Base-by-base conservation (phyloP, 1,139 yeast genomes). In the Yamadazyma taylorii region DNA sequence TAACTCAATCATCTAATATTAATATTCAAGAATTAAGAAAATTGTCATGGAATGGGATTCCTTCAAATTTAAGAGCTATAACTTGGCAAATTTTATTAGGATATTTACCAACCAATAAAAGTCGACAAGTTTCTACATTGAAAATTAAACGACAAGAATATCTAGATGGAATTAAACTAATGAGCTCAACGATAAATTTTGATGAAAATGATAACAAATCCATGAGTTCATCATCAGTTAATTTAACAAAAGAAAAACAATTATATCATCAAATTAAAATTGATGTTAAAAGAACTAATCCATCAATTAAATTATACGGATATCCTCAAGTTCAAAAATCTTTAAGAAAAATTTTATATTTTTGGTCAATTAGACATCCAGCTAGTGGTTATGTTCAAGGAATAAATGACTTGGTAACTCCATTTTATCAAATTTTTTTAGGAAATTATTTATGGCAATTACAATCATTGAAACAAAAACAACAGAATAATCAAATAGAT, bases 331-430 rank as follows among this genome's bases (percentile, higher is more conserved):
- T 94, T 0, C 97, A 92, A 53, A 65, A 80, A 40, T 75, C 95
- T 11, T 67, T 92, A 43, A 88, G 92, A 46, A 80, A 85, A 46
- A 81, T 94, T 13, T 64, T 92, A 35, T 94, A 88, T 53, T 68
- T 92, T 24, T 92, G 99, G 99, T 96, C 98, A 0, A 82, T 92
- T 15, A 76, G 98, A 44, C 98, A 94, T 56, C 98, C 99, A 1
- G 97, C 97, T 3, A 82, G 94, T 55, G 99, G 99, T 3, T 92
- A 92, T 60, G 99, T 92, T n/a, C 99, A 92, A 62, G 99, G 99
- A 19, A 94, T 92, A 40, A 92, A 92, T 58, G 99, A 92, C 60
- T 71, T 92, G 39, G 89, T 84, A 13, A 92, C 97, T 0, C 98
- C 99, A 1, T 89, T 94, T 58, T 90, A 77, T 60, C 96, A 92